Evolutionary conservation across 2,329 filamentous ascomycete species (phyloP).

Genomic region (Ceratocystis colombiana): DNA sequence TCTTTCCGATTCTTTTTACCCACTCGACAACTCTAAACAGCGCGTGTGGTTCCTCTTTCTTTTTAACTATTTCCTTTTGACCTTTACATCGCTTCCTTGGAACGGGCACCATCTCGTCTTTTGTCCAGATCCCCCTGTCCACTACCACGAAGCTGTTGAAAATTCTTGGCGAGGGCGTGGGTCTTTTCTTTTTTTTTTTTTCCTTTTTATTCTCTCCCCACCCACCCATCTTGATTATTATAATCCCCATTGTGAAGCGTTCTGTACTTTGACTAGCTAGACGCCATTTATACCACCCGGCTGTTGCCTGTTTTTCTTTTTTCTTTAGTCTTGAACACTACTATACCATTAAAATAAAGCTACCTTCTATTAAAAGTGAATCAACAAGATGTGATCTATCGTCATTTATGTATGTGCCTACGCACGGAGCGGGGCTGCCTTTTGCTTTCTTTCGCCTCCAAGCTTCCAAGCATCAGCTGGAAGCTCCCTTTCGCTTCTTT

Average conservation of each 20-base stretch:
- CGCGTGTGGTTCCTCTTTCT: neutral
- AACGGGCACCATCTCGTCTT: neutral
- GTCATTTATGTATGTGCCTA: neutral
- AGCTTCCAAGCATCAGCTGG: neutral
- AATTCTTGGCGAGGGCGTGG: no score
- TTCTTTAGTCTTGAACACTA: neutral
- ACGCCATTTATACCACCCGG: conserved; percentile 10
- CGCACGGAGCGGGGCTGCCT: no score
- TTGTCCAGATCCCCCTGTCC: neutral
- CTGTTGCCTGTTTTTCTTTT: neutral
- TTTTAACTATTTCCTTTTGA: neutral
- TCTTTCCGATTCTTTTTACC: neutral
- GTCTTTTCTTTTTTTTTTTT: neutral
- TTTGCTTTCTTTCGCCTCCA: neutral
- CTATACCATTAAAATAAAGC: neutral
- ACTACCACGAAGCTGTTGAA: no score
- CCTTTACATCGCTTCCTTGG: neutral
- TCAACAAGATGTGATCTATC: neutral
- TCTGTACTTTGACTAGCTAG: neutral
- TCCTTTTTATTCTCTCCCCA: neutral
- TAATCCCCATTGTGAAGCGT: neutral
- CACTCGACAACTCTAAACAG: no score
- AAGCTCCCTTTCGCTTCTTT: neutral
- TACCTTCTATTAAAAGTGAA: neutral
- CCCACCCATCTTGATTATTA: neutral